phyloP scores from a whole-genome alignment of 345 rosid species.

The Rhodomyrtus tomentosa region DNA sequence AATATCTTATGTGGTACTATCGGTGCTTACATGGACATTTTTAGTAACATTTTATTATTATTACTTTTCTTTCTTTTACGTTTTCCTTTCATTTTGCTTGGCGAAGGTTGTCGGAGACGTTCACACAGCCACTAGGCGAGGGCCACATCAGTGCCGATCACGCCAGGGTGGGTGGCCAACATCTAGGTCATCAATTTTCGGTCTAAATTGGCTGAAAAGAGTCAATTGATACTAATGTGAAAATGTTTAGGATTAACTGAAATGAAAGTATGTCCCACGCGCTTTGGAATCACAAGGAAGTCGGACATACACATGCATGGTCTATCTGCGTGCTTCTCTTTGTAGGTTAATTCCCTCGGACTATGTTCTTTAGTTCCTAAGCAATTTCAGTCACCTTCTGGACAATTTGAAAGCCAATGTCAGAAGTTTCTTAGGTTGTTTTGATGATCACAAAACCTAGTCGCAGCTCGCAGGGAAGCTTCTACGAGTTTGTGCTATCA shows the following conservation, averaged over 20 bases:
- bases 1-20: too few relatives aligned
- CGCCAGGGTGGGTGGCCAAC: accelerated
- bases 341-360: neutral
- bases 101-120: too few relatives aligned
- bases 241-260: neutral
- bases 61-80: too few relatives aligned
- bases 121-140: too few relatives aligned
- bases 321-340: neutral
- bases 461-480: neutral
- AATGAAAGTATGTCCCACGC: neutral
- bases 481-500: neutral
- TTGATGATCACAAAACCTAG: neutral
- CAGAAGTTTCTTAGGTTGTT: neutral
- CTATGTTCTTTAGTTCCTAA: neutral
- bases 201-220: too few relatives aligned
- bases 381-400: neutral
- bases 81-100: too few relatives aligned
- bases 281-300: neutral
- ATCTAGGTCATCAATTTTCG: too few relatives aligned
- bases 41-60: too few relatives aligned
- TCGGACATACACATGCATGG: neutral
- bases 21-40: too few relatives aligned
- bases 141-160: too few relatives aligned
- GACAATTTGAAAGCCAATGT: neutral
- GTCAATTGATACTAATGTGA: too few relatives aligned